These are phyloP conservation scores for Catharanthus roseus DNA, from an alignment of 257 asterid genomes.

Conservation along the genomic window DNA sequence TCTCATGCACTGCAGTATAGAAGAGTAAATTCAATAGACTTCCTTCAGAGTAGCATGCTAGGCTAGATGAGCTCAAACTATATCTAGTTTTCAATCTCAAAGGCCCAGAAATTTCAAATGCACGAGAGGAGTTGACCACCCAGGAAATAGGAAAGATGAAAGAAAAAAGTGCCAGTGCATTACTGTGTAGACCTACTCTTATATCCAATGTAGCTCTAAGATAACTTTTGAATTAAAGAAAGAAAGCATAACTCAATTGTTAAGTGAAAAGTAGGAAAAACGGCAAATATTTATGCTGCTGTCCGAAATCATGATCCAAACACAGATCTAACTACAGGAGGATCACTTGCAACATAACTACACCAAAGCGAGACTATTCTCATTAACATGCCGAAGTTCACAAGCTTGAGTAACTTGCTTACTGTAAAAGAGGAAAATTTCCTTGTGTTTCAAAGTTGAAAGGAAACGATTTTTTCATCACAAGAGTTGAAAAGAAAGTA, in stretches of 20 bases:
- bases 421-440: not conserved
- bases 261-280: not conserved
- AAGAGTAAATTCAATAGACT: constrained; percentile 6
- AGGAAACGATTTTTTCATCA: not conserved
- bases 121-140: not conserved
- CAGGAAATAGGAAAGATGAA: not conserved
- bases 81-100: not conserved
- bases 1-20: constrained; percentile 65
- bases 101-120: not conserved
- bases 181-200: not conserved
- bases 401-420: not conserved
- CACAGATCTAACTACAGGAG: not conserved
- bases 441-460: not conserved
- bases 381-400: not conserved
- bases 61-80: not conserved
- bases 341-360: not conserved
- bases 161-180: not conserved
- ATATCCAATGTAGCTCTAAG: not conserved
- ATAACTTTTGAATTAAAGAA: not conserved
- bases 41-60: not conserved
- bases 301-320: not conserved
- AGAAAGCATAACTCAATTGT: not conserved
- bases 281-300: not conserved
- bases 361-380: not conserved
- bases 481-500: too few relatives aligned